Evolutionary conservation across 2,329 filamentous ascomycete species (phyloP).

Genomic region (Pseudocercospora pini-densiflorae): DNA sequence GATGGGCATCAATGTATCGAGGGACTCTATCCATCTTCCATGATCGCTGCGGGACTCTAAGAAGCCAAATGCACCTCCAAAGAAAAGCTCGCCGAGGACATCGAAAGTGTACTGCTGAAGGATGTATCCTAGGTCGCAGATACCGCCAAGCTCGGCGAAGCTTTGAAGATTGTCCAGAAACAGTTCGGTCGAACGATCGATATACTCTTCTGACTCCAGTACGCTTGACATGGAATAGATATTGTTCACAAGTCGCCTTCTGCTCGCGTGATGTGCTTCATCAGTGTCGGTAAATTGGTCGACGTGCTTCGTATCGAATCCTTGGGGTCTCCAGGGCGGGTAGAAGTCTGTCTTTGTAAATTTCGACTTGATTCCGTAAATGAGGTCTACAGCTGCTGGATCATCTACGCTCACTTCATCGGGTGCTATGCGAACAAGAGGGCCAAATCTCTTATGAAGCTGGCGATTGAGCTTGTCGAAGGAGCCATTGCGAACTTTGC

Average conservation of each 20-base stretch:
- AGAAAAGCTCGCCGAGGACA: slow-evolving; percentile 16
- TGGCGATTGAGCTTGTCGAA: background rate
- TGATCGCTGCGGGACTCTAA: background rate
- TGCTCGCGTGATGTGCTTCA: background rate
- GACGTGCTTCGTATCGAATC: too few relatives aligned
- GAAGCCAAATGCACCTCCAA: slow-evolving; percentile 10
- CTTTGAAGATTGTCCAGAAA: background rate
- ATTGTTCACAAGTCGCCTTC: slow-evolving; percentile 4
- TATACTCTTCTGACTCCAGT: background rate
- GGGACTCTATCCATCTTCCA: background rate
- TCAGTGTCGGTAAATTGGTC: background rate
- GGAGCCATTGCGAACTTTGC: background rate
- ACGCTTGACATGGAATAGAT: slow-evolving; percentile 2
- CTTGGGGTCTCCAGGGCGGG: too few relatives aligned
- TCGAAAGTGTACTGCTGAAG: slow-evolving; percentile 11
- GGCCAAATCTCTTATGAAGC: slow-evolving; percentile 68
- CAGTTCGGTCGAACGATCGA: background rate
- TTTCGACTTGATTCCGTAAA: background rate
- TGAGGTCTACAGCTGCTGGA: background rate
- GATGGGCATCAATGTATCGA: background rate
- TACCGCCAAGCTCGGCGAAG: background rate
- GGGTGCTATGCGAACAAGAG: slow-evolving; percentile 73
- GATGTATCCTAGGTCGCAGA: background rate
- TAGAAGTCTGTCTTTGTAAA: background rate
- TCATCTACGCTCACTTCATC: slow-evolving; percentile 58